Conservation (phyloP, 495 filamentous ascomycete genomes). For the Friedmanniomyces simplex region DNA sequence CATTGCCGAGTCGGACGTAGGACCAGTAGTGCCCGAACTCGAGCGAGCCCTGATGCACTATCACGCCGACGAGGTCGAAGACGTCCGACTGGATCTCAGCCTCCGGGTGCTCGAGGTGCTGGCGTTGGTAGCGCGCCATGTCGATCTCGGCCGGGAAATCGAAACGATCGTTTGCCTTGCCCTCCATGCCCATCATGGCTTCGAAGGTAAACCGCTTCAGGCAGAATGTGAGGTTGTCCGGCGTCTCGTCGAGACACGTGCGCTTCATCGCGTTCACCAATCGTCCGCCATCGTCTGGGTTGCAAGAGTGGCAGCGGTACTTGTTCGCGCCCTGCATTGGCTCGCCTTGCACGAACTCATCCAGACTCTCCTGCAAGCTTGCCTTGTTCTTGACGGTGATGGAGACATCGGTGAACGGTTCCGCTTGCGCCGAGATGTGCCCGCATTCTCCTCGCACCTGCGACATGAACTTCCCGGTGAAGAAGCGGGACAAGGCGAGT, state of each 20-base stretch:
- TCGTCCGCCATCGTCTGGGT: constrained; percentile 47
- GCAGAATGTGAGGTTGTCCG: constrained; percentile 90
- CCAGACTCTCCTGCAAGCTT: constrained; percentile 72
- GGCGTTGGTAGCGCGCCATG: constrained; percentile 82
- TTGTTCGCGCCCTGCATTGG: constrained; percentile 98
- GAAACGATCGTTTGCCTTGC: constrained; percentile 94
- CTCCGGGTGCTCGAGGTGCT: constrained; percentile 59
- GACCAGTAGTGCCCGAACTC: constrained; percentile 98
- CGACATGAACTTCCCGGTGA: constrained; percentile 82
- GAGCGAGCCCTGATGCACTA: constrained; percentile 86
- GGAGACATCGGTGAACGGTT: constrained; percentile 91
- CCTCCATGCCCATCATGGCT: constrained; percentile 66
- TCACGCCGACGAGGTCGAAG: constrained; percentile 84
- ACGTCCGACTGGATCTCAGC: constrained; percentile 50
- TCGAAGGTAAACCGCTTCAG: constrained; percentile 97
- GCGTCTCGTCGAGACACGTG: constrained; percentile 85
- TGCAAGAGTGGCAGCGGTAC: constrained; percentile 90
- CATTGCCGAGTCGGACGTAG: constrained; percentile 62
- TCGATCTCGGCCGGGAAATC: constrained; percentile 76
- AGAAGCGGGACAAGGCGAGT: constrained; percentile 70
- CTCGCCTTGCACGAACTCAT: constrained; percentile 91
- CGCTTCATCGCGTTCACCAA: constrained; percentile 86
- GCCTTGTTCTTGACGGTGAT: constrained; percentile 94
- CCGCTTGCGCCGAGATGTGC: constrained; percentile 82
- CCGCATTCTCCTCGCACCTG: constrained; percentile 91